Percentiles rank a stretch among this genome's conserved stretches.
Conservation (phyloP, 352 stramenopile genomes). For the Phytophthora pluvialis region DNA sequence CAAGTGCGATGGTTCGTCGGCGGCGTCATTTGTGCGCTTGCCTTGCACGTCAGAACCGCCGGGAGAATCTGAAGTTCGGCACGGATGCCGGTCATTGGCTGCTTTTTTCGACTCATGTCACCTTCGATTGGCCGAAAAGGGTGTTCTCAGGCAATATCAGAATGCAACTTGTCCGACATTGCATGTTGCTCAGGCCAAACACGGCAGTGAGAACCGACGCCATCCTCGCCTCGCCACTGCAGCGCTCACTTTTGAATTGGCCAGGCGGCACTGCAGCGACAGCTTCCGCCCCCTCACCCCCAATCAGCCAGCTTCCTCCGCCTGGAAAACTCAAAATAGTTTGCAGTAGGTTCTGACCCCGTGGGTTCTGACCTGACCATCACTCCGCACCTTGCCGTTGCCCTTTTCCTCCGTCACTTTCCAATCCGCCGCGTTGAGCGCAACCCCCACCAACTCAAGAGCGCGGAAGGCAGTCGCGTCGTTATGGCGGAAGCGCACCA, state of each 20-base stretch:
- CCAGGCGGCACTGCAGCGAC: background rate
- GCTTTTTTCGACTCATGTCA: background rate
- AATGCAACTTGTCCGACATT: constrained; percentile 1
- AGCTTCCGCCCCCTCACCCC: background rate
- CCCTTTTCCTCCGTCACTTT: constrained; percentile 25
- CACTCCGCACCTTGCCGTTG: constrained; percentile 28
- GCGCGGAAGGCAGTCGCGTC: constrained; percentile 10
- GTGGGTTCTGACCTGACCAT: constrained; percentile 21
- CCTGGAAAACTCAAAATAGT: constrained; percentile 1
- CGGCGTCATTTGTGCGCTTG: constrained; percentile 60
- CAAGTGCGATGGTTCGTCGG: constrained; percentile 48
- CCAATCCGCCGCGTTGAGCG: constrained; percentile 11
- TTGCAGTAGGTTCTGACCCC: constrained; percentile 1
- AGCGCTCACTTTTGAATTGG: constrained; percentile 30
- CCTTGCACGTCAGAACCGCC: constrained; percentile 25
- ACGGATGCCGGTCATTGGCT: background rate
- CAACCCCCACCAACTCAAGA: background rate
- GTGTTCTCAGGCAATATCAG: background rate
- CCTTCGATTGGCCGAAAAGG: constrained; percentile 20
- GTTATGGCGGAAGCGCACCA: constrained; percentile 88
- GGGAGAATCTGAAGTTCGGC: constrained; percentile 26
- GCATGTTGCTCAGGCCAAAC: background rate
- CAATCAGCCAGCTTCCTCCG: background rate
- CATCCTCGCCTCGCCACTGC: too few relatives aligned
- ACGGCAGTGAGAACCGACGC: constrained; percentile 1